phyloP scores from a whole-genome alignment of 2,329 filamentous ascomycete genomes.

The Pezicula radicicola region DNA sequence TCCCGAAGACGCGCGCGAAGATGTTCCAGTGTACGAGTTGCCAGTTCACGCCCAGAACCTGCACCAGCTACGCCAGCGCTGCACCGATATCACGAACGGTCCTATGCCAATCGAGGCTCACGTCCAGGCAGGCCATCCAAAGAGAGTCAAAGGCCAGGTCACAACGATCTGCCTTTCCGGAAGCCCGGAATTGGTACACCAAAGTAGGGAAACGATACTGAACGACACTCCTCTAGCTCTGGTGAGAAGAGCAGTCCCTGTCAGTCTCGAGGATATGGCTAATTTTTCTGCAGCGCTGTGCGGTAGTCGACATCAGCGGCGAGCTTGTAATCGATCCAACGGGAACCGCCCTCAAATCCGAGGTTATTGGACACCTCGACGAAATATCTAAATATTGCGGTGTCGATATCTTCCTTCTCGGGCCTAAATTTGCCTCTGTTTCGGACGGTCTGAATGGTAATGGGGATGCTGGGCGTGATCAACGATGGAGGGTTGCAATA shows the following conservation, averaged over 20 bases:
- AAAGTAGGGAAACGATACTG: slow-evolving; percentile 84
- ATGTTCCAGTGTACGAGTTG: slow-evolving; percentile 80
- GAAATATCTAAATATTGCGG: slow-evolving; percentile 84
- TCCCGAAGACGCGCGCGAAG: slow-evolving; percentile 80
- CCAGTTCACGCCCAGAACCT: slow-evolving; percentile 91
- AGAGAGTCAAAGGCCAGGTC: slow-evolving; percentile 62
- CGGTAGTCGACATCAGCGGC: slow-evolving; percentile 89
- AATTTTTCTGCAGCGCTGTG: slow-evolving; percentile 67
- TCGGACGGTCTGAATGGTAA: slow-evolving; percentile 71
- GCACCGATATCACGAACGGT: slow-evolving; percentile 73
- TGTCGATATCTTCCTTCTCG: slow-evolving; percentile 93
- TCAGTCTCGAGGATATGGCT: slow-evolving; percentile 16
- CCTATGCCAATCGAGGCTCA: slow-evolving; percentile 75
- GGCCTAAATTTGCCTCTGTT: slow-evolving; percentile 81
- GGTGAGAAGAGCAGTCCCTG: slow-evolving; percentile 44
- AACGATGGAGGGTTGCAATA: slow-evolving; percentile 87
- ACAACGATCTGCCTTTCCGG: slow-evolving; percentile 92
- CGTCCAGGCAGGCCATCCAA: slow-evolving; percentile 79
- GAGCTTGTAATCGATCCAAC: slow-evolving; percentile 77
- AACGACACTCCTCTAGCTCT: slow-evolving; percentile 90
- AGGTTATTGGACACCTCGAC: slow-evolving; percentile 82
- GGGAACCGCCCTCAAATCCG: slow-evolving; percentile 65
- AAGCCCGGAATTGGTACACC: slow-evolving; percentile 81
- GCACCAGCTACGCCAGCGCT: slow-evolving; percentile 73
- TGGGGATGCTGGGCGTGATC: slow-evolving; percentile 75